Evolutionary conservation across 1,284 basidiomycete species (phyloP), one percentile per base, ranked within the genome.

Genomic region (Phenoliferia sp.): DNA sequence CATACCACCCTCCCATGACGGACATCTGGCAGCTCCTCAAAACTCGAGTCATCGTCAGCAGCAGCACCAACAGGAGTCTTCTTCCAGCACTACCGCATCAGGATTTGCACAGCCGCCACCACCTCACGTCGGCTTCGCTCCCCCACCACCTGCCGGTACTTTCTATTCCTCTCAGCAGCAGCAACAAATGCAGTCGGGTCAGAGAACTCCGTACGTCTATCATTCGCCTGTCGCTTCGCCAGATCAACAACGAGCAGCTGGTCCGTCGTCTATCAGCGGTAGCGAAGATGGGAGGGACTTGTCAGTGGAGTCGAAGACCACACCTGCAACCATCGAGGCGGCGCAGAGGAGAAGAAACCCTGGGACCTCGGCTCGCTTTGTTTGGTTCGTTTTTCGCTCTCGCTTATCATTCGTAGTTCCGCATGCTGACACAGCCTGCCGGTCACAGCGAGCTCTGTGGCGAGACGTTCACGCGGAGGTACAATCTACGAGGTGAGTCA

Each of bases 401-500:
- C 26, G 17, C 26, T 36, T 19, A 19, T n/a, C 22, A 3, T 10
- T 31, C 29, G 9, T 3, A 6, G n/a, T n/a, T n/a, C 26, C 3
- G 2, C 2, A 50, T 28, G 39, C 29, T 32, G 39, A 61, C 59
- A 5, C 22, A 3, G 3, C 10, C 52, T 34, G n/a, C 36, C 17
- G 31, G n/a, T 48, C 22, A 1, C 59, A 61, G 72, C 57, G 72
- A 73, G 29, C 59, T 73, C 22, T 92, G 90, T 78, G 88, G 88
- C 44, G 88, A 87, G 76, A 90, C 89, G 29, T 92, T 92, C 75
- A 91, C 90, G 52, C 82, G 89, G 74, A 86, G 88, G 73, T 91
- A 91, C 79, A 90, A 90, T 76, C 77, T 91, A 67, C 88, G 89
- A 78, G 89, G 89, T 86, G 73, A 59, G 83, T 80, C 59, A 64